Percentiles rank a stretch among this genome's conserved stretches.
These are phyloP conservation scores for Dothistroma septosporum DNA, from an alignment of 2,329 filamentous ascomycete genomes.

Conservation along the genomic window DNA sequence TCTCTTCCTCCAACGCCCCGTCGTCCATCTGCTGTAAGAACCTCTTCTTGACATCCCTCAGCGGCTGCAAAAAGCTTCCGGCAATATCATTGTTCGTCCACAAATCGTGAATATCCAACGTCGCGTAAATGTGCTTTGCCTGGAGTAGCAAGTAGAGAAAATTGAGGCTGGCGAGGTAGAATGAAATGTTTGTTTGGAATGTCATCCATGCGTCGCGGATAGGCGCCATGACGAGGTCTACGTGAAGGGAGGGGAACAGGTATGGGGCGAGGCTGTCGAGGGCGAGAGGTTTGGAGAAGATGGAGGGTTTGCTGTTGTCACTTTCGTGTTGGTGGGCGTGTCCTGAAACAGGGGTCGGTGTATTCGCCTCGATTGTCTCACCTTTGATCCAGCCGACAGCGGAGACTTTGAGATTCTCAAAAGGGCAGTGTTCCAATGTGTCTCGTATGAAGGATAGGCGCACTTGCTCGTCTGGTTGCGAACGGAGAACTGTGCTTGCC, in stretches of 20 bases:
- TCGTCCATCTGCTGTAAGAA: conserved; percentile 39
- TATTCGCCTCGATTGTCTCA: conserved; percentile 51
- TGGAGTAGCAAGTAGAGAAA: conserved; percentile 56
- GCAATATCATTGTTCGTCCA: conserved; percentile 40
- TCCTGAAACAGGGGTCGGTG: conserved; percentile 22
- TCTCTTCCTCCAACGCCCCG: conserved; percentile 35
- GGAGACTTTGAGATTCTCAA: conserved; percentile 53
- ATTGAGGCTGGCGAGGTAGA: conserved; percentile 55
- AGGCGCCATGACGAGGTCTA: conserved; percentile 39
- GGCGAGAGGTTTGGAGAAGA: conserved; percentile 48
- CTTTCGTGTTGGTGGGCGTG: conserved; percentile 12
- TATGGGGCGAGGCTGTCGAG: conserved; percentile 48
- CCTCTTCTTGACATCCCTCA: conserved; percentile 36
- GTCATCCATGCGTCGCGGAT: conserved; percentile 41
- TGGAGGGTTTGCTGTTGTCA: conserved; percentile 26
- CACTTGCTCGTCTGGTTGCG: conserved; percentile 49
- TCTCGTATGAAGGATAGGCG: conserved; percentile 53
- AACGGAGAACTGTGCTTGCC: conserved; percentile 48
- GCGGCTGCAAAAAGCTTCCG: conserved; percentile 41
- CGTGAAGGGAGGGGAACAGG: conserved; percentile 50
- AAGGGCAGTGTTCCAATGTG: conserved; percentile 52
- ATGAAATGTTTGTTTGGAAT: conserved; percentile 50
- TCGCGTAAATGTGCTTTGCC: conserved; percentile 45
- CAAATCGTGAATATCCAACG: conserved; percentile 45
- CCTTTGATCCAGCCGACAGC: conserved; percentile 60